Evolutionary conservation across 345 rosid species (phyloP).

Genomic region (Passiflora organensis): DNA sequence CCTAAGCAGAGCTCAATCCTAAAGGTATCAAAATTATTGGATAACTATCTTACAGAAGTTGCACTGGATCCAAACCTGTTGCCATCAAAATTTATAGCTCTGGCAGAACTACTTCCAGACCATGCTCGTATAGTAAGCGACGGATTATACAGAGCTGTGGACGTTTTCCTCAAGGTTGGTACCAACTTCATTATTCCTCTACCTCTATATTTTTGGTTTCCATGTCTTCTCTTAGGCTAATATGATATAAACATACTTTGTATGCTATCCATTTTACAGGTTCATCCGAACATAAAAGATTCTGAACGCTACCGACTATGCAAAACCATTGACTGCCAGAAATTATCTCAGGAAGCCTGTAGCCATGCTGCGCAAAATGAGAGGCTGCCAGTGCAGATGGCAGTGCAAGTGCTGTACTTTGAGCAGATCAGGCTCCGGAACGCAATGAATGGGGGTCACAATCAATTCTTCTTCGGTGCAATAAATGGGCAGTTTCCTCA

Average conservation of each 20-base stretch:
- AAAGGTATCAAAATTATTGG: conserved; percentile 84
- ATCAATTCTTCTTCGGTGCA: conserved; percentile 67
- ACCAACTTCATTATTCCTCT: neutral
- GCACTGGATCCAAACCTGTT: conserved; percentile 70
- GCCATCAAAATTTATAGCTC: conserved; percentile 74
- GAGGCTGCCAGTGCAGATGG: conserved; percentile 92
- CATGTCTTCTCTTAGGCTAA: too few relatives aligned
- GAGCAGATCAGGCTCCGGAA: conserved; percentile 92
- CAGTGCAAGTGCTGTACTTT: conserved; percentile 84
- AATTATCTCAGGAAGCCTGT: conserved; percentile 97
- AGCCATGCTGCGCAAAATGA: conserved; percentile 97
- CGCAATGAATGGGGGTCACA: conserved; percentile 87
- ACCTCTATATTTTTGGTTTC: too few relatives aligned
- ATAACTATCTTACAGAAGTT: conserved; percentile 81
- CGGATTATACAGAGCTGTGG: conserved; percentile 88
- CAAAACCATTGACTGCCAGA: conserved; percentile 91
- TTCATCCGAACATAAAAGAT: conserved; percentile 87
- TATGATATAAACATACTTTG: too few relatives aligned
- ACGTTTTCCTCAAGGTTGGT: conserved; percentile 79
- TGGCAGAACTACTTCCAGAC: conserved; percentile 87
- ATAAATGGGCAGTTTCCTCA: conserved; percentile 71
- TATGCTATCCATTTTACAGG: too few relatives aligned
- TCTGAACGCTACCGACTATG: conserved; percentile 84
- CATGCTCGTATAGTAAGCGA: conserved; percentile 89
- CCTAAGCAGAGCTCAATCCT: conserved; percentile 93